A percentile compares a stretch with the other conserved stretches of the same genome.
Conservation (phyloP, 768 basidiomycete species). For the Leccinum broughii region DNA sequence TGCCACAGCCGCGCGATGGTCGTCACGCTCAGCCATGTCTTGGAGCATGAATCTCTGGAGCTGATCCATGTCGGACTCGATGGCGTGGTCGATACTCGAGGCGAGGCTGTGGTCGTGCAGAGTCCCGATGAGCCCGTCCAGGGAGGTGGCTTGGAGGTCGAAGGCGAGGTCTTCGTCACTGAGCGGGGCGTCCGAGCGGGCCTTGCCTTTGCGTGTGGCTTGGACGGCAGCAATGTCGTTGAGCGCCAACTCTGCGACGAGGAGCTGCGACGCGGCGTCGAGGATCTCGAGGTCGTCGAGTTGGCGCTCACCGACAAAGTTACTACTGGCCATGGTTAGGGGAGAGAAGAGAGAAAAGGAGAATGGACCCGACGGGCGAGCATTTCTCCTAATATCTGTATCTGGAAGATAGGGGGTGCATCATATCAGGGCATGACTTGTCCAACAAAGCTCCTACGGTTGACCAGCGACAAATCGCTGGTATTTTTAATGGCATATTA, state of each 20-base stretch:
- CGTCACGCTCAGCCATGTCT: constrained; percentile 42
- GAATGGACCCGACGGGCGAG: too few species aligned
- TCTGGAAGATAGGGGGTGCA: background rate
- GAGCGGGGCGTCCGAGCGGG: constrained; percentile 28
- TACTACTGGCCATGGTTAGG: constrained; percentile 10
- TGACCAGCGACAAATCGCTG: background rate
- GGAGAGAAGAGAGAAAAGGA: background rate
- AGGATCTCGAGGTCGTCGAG: background rate
- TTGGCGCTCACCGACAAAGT: constrained; percentile 17
- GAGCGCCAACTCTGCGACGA: constrained; percentile 43
- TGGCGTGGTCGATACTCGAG: constrained; percentile 41
- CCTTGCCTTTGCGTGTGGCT: constrained; percentile 39
- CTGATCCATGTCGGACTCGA: constrained; percentile 36
- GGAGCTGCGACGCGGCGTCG: constrained; percentile 40
- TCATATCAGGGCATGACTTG: background rate
- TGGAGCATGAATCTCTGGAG: constrained; percentile 33
- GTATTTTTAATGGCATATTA: background rate
- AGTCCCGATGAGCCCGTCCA: constrained; percentile 30
- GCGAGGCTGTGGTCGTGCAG: constrained; percentile 43
- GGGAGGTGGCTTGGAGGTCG: constrained; percentile 39
- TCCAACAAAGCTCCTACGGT: too few species aligned
- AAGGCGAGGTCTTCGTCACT: constrained; percentile 50
- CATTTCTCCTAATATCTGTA: constrained; percentile 1
- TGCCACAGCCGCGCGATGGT: constrained; percentile 43
- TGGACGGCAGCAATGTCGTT: constrained; percentile 42